Conservation (phyloP, 495 filamentous ascomycete species). For the Xylaria castorea region DNA sequence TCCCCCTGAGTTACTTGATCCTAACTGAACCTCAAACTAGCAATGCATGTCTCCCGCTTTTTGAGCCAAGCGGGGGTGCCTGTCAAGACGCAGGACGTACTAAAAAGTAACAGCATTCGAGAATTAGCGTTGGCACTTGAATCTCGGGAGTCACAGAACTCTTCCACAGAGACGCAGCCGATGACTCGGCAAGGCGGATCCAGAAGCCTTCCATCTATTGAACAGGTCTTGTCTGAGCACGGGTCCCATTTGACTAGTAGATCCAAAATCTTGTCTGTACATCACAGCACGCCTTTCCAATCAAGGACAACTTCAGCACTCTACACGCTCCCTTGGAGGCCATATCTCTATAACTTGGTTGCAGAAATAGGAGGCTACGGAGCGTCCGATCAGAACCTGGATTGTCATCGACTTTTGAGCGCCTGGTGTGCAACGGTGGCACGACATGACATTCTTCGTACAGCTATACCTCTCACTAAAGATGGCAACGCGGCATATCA, state of each 20-base stretch:
- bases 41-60: constrained; percentile 17
- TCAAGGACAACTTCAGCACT: constrained; percentile 10
- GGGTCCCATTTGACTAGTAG: not conserved
- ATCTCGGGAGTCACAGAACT: not conserved
- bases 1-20: no score
- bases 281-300: constrained; percentile 17
- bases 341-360: constrained; percentile 17
- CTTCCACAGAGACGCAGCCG: not conserved
- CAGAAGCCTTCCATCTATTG: not conserved
- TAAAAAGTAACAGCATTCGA: constrained; percentile 13
- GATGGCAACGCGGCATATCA: constrained; percentile 5
- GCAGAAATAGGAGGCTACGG: constrained; percentile 8
- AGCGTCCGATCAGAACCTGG: not conserved
- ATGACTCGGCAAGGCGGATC: not conserved
- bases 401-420: not conserved
- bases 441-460: constrained; percentile 8
- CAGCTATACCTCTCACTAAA: constrained; percentile 11
- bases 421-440: constrained; percentile 12
- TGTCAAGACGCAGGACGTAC: constrained; percentile 12
- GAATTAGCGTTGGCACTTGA: constrained; percentile 8
- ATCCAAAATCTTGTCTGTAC: constrained; percentile 12
- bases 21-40: not conserved
- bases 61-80: constrained; percentile 11
- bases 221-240: not conserved
- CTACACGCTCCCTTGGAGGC: not conserved